phyloP scores from a whole-genome alignment of 345 rosid genomes.

The Chamaenerion angustifolium region DNA sequence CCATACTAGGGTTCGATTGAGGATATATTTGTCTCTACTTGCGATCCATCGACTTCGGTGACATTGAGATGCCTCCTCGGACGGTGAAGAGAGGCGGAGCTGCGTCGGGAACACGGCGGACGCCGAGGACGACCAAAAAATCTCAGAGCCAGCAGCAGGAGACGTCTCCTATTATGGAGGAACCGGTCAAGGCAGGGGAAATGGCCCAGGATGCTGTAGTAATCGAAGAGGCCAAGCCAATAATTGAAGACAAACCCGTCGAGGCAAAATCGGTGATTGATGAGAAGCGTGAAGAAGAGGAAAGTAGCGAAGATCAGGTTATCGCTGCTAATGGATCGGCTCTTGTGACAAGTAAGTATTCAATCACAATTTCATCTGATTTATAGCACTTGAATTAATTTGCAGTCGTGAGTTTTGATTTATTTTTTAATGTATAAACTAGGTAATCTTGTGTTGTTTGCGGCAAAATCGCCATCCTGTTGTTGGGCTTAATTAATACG shows the following conservation, averaged over 20 bases:
- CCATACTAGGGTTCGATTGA: not conserved
- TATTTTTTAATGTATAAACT: too few species aligned
- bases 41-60: not conserved
- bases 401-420: too few species aligned
- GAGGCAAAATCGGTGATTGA: slow-evolving; percentile 9
- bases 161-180: slow-evolving; percentile 14
- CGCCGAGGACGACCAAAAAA: slow-evolving; percentile 37
- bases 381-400: not conserved
- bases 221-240: slow-evolving; percentile 18
- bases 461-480: too few species aligned
- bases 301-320: not conserved
- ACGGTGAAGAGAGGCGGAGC: slow-evolving; percentile 58
- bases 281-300: slow-evolving; percentile 8
- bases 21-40: not conserved
- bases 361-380: not conserved
- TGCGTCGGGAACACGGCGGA: slow-evolving; percentile 34
- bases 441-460: too few species aligned
- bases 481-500: too few species aligned
- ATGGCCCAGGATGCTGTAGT: slow-evolving; percentile 13
- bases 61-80: slow-evolving; percentile 55
- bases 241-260: slow-evolving; percentile 11
- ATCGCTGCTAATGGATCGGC: slow-evolving; percentile 4
- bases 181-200: slow-evolving; percentile 19
- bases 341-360: slow-evolving; percentile 2
- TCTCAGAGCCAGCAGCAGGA: slow-evolving; percentile 26